phyloP scores from a whole-genome alignment of 2,329 filamentous ascomycete species.

The Pyrenochaeta sp. region DNA sequence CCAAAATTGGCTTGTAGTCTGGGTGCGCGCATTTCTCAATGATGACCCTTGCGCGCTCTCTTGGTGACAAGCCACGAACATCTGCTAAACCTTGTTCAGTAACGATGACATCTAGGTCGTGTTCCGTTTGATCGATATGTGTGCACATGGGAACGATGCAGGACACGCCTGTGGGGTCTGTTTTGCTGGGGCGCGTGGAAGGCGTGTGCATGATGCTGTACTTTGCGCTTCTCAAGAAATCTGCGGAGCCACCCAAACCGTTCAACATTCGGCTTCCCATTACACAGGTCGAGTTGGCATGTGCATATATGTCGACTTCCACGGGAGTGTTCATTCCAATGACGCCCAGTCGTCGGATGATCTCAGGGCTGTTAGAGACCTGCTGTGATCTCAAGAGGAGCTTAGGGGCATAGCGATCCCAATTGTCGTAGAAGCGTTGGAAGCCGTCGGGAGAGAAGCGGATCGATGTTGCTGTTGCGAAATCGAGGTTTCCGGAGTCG shows the following conservation, averaged over 20 bases:
- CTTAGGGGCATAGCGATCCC: slow-evolving; percentile 81
- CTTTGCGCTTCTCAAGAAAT: slow-evolving; percentile 81
- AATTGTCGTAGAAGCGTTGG: slow-evolving; percentile 87
- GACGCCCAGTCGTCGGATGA: slow-evolving; percentile 84
- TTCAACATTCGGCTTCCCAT: slow-evolving; percentile 90
- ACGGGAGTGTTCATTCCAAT: slow-evolving; percentile 97
- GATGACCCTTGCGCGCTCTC: slow-evolving; percentile 83
- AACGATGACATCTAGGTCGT: slow-evolving; percentile 91
- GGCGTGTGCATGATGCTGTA: slow-evolving; percentile 96
- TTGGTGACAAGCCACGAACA: slow-evolving; percentile 80
- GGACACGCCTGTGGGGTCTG: slow-evolving; percentile 79
- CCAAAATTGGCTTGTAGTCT: slow-evolving; percentile 81
- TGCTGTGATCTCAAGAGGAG: slow-evolving; percentile 87
- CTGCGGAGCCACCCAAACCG: slow-evolving; percentile 81
- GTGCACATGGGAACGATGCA: slow-evolving; percentile 96
- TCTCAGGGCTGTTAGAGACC: slow-evolving; percentile 88
- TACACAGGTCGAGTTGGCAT: slow-evolving; percentile 90
- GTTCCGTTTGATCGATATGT: slow-evolving; percentile 91
- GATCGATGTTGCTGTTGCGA: slow-evolving; percentile 88
- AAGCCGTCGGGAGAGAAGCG: slow-evolving; percentile 92
- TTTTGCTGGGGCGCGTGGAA: slow-evolving; percentile 80
- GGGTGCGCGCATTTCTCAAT: slow-evolving; percentile 89
- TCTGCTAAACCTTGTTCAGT: slow-evolving; percentile 81
- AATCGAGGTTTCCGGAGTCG: slow-evolving; percentile 86
- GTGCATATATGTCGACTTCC: slow-evolving; percentile 93